Conservation (phyloP, 2,329 filamentous ascomycete species). For the Xylaria sp. region DNA sequence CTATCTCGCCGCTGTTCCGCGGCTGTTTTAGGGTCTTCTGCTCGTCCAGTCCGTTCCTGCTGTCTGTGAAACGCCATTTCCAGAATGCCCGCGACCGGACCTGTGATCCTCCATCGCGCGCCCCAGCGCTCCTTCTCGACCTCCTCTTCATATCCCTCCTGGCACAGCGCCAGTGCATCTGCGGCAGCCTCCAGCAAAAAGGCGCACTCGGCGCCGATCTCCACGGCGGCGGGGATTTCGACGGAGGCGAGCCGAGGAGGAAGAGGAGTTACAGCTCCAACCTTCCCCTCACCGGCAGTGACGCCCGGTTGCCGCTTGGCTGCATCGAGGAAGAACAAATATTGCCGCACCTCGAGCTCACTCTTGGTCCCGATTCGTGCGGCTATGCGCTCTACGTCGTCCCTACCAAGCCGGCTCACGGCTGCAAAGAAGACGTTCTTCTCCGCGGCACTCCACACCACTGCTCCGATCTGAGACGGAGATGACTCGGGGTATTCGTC, state of each 20-base stretch:
- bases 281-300: conserved; percentile 37
- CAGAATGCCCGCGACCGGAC: conserved; percentile 41
- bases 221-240: conserved; percentile 73
- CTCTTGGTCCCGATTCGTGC: conserved; percentile 71
- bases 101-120: conserved; percentile 68
- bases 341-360: conserved; percentile 73
- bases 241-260: conserved; percentile 43
- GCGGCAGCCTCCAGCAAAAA: conserved; percentile 70
- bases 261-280: too few relatives aligned
- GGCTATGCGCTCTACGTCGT: conserved; percentile 68
- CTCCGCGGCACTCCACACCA: conserved; percentile 72
- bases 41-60: neutral
- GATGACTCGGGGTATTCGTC: conserved; percentile 32
- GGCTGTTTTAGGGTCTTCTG: neutral
- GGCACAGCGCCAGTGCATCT: conserved; percentile 66
- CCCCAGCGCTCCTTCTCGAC: conserved; percentile 67
- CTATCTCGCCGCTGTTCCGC: neutral
- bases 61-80: conserved; percentile 33
- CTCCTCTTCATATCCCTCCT: conserved; percentile 67
- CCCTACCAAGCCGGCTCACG: conserved; percentile 66
- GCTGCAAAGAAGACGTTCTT: conserved; percentile 73
- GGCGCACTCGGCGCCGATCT: conserved; percentile 72
- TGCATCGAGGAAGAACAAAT: conserved; percentile 66
- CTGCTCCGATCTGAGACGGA: conserved; percentile 69
- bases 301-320: conserved; percentile 50